Evolutionary conservation across 306 rosid species (phyloP), one percentile per base, ranked within the genome.

Genomic region (Sicyos baderoa): DNA sequence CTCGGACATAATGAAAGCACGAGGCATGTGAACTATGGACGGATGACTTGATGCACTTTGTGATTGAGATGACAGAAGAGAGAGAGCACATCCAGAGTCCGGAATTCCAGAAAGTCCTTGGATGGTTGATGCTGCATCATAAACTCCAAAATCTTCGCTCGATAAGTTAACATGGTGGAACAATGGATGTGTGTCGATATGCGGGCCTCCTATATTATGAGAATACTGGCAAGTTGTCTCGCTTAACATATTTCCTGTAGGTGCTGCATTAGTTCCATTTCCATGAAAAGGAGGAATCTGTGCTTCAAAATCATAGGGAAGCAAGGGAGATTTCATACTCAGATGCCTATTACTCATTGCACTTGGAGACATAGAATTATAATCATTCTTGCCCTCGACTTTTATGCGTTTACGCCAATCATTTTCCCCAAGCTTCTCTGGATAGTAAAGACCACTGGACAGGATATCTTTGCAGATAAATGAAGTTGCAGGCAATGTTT

Each of bases 61-160:
- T 66, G 96, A 82, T 48, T 89, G 95, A 60, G 92, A 83, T 89
- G 97, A 89, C 97, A 91, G 97, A 91, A 89, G 95, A 91, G 97
- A 91, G 97, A 79, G 96, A 89, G 92, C 97, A 87, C 86, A 77
- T 67, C 87, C 83, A 47, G 96, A 75, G 81, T 82, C 85, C 27
- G 90, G 77, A 60, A 82, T 81, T 74, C 86, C 85, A 14, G 84
- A 82, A 37, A 89, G 76, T 64, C 81, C 89, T 50, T 81, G 95
- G 72, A 83, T 59, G 18, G 81, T 76, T 51, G 95, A 74, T 54
- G 86, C 56, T 42, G 85, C 75, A 70, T 81, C 74, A 65, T 80
- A 82, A 72, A 76, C 84, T 73, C 84, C 81, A 76, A 85, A 91
- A 51, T 78, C 87, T 77, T 83, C 90, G 54, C 80, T 79, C 82